phyloP scores from a whole-genome alignment of 768 basidiomycete genomes.

The Tubosaeta brunneosetosa region DNA sequence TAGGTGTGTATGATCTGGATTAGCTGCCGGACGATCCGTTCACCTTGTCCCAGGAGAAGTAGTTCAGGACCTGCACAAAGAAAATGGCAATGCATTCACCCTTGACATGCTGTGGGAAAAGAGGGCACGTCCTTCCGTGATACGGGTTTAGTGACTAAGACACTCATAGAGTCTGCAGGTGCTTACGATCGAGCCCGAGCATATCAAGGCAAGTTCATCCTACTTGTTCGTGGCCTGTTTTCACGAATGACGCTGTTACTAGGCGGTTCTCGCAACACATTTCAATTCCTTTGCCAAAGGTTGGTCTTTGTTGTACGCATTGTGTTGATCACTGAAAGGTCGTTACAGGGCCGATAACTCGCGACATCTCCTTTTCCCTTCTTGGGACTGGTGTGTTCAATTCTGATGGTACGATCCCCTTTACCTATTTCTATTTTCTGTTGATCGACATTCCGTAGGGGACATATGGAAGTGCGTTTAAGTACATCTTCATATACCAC shows the following conservation, averaged over 20 bases:
- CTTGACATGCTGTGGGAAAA: slow-evolving; percentile 36
- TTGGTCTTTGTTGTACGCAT: background rate
- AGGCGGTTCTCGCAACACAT: background rate
- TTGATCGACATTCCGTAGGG: slow-evolving; percentile 27
- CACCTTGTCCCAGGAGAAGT: slow-evolving; percentile 24
- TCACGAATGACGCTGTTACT: background rate
- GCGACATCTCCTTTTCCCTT: slow-evolving; percentile 24
- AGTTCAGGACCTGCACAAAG: slow-evolving; percentile 18
- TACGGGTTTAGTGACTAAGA: background rate
- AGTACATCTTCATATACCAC: background rate
- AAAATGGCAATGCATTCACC: slow-evolving; percentile 32
- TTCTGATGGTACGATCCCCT: slow-evolving; percentile 39
- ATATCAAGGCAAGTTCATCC: background rate
- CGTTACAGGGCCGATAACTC: slow-evolving; percentile 1
- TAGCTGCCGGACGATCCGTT: background rate
- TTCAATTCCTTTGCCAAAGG: background rate
- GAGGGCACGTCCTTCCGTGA: slow-evolving; percentile 25
- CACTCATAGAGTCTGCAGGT: slow-evolving; percentile 26
- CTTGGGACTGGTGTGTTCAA: slow-evolving; percentile 60
- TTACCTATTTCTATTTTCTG: background rate
- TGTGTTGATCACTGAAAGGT: background rate
- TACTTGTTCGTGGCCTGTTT: background rate
- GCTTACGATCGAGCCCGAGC: slow-evolving; percentile 28
- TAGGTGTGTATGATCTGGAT: slow-evolving; percentile 20
- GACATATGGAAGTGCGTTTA: slow-evolving; percentile 54